Conservation (phyloP, 2,329 filamentous ascomycete genomes). For the Aspergillus alliaceus region DNA sequence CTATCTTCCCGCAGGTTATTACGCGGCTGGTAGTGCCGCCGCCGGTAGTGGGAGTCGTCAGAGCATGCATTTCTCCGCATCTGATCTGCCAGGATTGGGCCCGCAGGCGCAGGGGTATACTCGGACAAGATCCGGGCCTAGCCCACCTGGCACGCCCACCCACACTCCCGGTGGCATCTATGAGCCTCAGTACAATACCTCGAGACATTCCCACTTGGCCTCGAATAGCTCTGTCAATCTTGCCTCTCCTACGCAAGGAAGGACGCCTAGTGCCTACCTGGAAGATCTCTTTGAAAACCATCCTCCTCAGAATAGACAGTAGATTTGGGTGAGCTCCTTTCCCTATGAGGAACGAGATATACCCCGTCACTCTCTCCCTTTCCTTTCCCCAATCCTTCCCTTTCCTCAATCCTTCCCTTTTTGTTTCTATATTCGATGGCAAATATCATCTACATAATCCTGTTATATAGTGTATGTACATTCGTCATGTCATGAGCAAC, state of each 20-base stretch:
- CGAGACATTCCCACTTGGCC: slow-evolving; percentile 30
- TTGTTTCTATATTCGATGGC: background rate
- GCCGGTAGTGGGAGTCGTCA: slow-evolving; percentile 38
- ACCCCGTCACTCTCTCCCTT: background rate
- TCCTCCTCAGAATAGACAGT: slow-evolving; percentile 19
- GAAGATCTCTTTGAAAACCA: slow-evolving; percentile 87
- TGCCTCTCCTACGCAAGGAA: slow-evolving; percentile 64
- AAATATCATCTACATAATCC: background rate
- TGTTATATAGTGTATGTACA: background rate
- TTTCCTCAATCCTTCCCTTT: background rate
- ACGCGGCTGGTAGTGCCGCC: slow-evolving; percentile 66
- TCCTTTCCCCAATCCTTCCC: background rate
- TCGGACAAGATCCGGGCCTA: slow-evolving; percentile 51
- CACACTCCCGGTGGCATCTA: slow-evolving; percentile 47
- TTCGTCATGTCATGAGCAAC: background rate
- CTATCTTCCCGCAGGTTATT: slow-evolving; percentile 89
- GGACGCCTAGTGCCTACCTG: slow-evolving; percentile 84
- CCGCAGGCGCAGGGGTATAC: slow-evolving; percentile 58
- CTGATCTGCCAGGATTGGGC: slow-evolving; percentile 62
- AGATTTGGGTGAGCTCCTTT: background rate
- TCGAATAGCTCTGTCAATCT: slow-evolving; percentile 63
- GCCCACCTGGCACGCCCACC: slow-evolving; percentile 66
- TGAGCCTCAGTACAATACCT: slow-evolving; percentile 27
- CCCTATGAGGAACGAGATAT: background rate
- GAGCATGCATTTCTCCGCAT: slow-evolving; percentile 46